Conservation (phyloP, 192 early-diverging fungal species). For the Umbelopsis ramanniana region DNA sequence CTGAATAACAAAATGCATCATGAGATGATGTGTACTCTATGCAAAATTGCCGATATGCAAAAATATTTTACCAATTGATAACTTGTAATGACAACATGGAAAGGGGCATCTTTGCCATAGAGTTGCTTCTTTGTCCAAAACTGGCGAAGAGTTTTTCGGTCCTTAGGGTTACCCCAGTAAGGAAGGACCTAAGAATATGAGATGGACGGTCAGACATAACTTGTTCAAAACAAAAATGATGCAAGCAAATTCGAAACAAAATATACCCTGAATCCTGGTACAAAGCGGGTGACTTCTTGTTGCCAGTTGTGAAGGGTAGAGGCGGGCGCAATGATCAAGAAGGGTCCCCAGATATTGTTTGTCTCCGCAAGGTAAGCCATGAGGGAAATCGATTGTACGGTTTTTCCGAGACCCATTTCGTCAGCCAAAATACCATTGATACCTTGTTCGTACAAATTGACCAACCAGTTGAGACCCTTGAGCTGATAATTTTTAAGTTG, state of each 20-base stretch:
- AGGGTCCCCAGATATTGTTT: constrained; percentile 90
- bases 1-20: constrained; percentile 8
- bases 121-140: constrained; percentile 79
- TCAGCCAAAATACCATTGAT: constrained; percentile 92
- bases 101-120: constrained; percentile 75
- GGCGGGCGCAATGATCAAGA: constrained; percentile 86
- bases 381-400: constrained; percentile 89
- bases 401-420: constrained; percentile 74
- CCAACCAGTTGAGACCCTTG: constrained; percentile 87
- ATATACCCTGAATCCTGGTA: constrained; percentile 72
- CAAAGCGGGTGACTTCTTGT: constrained; percentile 82
- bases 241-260: neutral
- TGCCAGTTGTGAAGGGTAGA: constrained; percentile 95
- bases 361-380: constrained; percentile 87
- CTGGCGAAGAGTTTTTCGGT: constrained; percentile 82
- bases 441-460: constrained; percentile 85
- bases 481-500: constrained; percentile 82
- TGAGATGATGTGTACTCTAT: neutral
- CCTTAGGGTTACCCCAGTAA: constrained; percentile 87
- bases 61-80: constrained; percentile 70
- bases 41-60: neutral
- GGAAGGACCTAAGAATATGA: constrained; percentile 57
- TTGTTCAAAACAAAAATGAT: too few relatives aligned
- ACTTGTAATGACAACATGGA: constrained; percentile 89
- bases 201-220: neutral